These are phyloP conservation scores for Termitomyces sp. DNA, from an alignment of 768 basidiomycete species.

Conservation along the genomic window DNA sequence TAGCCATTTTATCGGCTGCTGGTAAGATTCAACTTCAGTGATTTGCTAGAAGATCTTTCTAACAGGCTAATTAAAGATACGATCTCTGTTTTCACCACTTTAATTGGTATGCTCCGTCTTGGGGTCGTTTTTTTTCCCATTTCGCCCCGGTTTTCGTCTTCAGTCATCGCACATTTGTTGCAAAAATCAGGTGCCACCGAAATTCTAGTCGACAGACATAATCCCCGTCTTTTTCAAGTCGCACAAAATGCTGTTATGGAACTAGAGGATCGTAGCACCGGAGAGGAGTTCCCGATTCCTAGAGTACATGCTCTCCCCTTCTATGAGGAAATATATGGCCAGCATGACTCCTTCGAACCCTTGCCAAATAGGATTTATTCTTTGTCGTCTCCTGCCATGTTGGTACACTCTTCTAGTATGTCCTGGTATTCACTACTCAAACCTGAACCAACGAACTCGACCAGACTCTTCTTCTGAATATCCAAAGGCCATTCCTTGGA, in stretches of 20 bases:
- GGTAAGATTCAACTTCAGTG: neutral
- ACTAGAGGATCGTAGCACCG: neutral
- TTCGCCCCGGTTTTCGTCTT: slow-evolving; percentile 1
- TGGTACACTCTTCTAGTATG: neutral
- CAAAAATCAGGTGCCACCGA: neutral
- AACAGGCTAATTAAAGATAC: neutral
- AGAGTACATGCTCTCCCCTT: neutral
- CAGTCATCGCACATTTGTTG: neutral
- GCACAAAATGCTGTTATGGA: neutral
- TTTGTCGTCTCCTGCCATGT: neutral
- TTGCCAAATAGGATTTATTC: neutral
- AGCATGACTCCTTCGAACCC: neutral
- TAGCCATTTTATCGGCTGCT: neutral
- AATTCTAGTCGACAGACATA: neutral
- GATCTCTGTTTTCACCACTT: neutral
- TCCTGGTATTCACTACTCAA: no score
- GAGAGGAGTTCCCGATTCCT: neutral
- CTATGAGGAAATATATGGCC: neutral
- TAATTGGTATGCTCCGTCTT: neutral
- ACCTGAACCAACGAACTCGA: neutral
- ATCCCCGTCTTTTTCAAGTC: neutral
- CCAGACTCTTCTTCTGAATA: neutral
- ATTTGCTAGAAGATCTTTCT: neutral
- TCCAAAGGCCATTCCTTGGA: slow-evolving; percentile 1
- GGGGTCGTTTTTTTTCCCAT: neutral